Conservation (phyloP, 345 rosid species). For the Syzygium grande region DNA sequence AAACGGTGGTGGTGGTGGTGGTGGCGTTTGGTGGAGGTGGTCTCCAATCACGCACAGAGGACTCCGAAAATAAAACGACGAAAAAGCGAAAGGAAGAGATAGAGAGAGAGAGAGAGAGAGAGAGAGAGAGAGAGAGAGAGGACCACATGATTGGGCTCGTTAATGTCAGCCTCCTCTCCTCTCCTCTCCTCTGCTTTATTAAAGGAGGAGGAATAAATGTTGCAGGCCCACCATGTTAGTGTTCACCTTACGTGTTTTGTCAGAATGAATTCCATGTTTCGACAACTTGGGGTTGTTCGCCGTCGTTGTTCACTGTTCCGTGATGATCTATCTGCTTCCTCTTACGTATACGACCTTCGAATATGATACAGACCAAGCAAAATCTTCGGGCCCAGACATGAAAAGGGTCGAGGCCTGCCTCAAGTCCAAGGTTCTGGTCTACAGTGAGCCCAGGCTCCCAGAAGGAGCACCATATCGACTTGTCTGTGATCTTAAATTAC, state of each 20-base stretch:
- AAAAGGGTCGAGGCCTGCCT: background rate
- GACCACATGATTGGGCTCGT: background rate
- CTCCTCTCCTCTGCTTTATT: background rate
- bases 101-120: too few relatives aligned
- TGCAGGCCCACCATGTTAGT: background rate
- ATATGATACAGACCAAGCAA: background rate
- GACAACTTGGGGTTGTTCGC: background rate
- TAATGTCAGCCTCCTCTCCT: background rate
- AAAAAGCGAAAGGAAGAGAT: background rate
- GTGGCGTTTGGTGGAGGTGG: background rate
- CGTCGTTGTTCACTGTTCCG: background rate
- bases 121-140: background rate
- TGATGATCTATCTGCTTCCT: background rate
- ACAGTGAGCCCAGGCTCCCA: background rate
- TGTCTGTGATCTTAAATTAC: background rate
- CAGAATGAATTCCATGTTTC: background rate
- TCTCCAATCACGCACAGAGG: background rate
- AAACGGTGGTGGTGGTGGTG: background rate
- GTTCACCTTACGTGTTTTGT: background rate
- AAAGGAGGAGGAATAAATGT: background rate
- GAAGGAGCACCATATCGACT: background rate
- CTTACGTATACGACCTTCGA: background rate
- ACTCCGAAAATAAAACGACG: background rate
- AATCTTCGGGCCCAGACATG: background rate
- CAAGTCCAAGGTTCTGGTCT: background rate